Evolutionary conservation across 1,284 basidiomycete species (phyloP).

Genomic region (Singerocomus inundabilis): DNA sequence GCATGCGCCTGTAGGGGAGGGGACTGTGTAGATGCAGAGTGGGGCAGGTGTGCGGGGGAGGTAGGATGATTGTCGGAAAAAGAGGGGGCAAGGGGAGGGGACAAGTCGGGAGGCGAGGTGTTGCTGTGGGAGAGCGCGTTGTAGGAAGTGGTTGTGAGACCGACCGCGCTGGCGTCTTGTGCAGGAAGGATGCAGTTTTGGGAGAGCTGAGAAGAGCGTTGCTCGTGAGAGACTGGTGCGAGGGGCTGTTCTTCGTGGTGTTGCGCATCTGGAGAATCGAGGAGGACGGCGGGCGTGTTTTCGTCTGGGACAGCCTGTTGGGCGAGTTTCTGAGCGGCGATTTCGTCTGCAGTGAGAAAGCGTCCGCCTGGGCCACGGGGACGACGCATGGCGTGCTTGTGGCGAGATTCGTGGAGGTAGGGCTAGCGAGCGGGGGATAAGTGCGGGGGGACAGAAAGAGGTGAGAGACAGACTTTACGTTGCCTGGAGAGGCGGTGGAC

Average conservation of each 20-base stretch:
- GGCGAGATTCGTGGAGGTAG: conserved; percentile 95
- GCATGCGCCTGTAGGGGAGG: conserved; percentile 21
- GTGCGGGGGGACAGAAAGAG: not conserved
- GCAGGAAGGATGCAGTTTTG: conserved; percentile 23
- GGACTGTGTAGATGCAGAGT: conserved; percentile 23
- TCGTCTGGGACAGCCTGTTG: conserved; percentile 26
- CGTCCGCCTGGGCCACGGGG: conserved; percentile 95
- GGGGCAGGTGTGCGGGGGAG: conserved; percentile 11
- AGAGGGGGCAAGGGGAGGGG: conserved; percentile 19
- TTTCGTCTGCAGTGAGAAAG: conserved; percentile 94
- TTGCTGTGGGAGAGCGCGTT: conserved; percentile 17
- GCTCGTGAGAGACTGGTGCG: conserved; percentile 6
- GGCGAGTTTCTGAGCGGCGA: conserved; percentile 69
- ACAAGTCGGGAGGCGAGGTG: conserved; percentile 21
- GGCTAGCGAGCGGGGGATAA: conserved; percentile 54
- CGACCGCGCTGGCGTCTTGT: conserved; percentile 12
- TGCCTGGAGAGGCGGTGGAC: conserved; percentile 87
- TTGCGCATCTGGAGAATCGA: conserved; percentile 13
- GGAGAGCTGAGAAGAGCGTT: conserved; percentile 17
- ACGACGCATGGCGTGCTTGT: conserved; percentile 96
- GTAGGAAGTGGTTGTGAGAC: conserved; percentile 13
- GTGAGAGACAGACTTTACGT: conserved; percentile 66
- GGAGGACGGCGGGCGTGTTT: conserved; percentile 9
- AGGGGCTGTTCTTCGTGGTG: conserved; percentile 11
- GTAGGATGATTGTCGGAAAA: conserved; percentile 21